phyloP scores from a whole-genome alignment of 768 basidiomycete species.

The Cystofilobasidium capitatum region DNA sequence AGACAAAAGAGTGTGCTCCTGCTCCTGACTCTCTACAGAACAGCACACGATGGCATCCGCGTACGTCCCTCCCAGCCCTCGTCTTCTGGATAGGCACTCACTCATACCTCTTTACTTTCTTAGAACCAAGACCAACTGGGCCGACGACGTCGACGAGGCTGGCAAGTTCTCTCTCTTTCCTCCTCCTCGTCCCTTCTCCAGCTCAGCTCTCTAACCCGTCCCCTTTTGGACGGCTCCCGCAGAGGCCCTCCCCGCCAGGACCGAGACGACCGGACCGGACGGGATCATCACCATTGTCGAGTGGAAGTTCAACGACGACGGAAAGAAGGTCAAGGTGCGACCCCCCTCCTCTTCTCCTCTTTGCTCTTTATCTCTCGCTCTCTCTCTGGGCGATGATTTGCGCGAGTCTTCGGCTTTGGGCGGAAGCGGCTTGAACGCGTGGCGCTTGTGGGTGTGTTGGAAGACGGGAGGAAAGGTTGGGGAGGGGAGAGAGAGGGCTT shows the following conservation, averaged over 20 bases:
- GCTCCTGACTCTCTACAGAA: no score
- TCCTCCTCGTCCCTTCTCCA: neutral
- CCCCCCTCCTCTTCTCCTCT: neutral
- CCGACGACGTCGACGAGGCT: slow-evolving; percentile 73
- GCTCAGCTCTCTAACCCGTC: neutral
- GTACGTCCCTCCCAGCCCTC: no score
- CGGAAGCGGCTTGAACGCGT: no score
- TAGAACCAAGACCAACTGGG: slow-evolving; percentile 46
- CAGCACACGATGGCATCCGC: no score
- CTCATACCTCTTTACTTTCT: no score
- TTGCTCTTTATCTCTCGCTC: neutral
- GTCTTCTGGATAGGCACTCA: no score
- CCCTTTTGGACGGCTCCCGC: slow-evolving; percentile 30
- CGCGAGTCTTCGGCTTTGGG: neutral
- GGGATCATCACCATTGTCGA: slow-evolving; percentile 78
- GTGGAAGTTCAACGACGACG: slow-evolving; percentile 77
- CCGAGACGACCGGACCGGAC: slow-evolving; percentile 64
- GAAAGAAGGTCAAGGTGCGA: slow-evolving; percentile 83
- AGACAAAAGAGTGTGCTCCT: no score
- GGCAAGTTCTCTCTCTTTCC: slow-evolving; percentile 41
- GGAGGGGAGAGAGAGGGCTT: neutral
- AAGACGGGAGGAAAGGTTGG: no score
- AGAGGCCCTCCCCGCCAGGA: slow-evolving; percentile 42
- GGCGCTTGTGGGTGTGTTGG: no score
- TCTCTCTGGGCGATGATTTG: neutral